Conservation (phyloP, 495 filamentous ascomycete species). For the Astrocystis sublimbata region DNA sequence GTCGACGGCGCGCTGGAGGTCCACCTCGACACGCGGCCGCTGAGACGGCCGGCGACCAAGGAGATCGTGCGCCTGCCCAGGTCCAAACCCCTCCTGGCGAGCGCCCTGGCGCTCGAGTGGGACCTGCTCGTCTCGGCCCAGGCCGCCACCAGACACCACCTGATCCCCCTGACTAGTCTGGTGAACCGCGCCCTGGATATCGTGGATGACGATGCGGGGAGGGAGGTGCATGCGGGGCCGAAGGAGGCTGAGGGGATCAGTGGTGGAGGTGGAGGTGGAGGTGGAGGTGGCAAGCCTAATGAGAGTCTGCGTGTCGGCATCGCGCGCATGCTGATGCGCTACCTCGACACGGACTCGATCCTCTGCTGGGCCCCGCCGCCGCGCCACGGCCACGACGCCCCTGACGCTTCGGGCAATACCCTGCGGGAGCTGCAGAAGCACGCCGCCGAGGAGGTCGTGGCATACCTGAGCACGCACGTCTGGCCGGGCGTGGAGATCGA, state of each 20-base stretch:
- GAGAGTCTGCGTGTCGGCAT: conserved; percentile 56
- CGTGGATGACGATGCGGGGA: conserved; percentile 55
- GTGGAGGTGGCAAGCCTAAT: conserved; percentile 23
- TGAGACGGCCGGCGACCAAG: conserved; percentile 70
- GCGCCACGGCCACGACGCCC: conserved; percentile 38
- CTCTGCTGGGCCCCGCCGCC: conserved; percentile 79
- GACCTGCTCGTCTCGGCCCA: conserved; percentile 75
- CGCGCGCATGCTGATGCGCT: conserved; percentile 69
- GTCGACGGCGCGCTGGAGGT: conserved; percentile 65
- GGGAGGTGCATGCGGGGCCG: neutral
- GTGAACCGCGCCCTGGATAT: conserved; percentile 80
- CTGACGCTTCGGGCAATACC: conserved; percentile 42
- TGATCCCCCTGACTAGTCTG: conserved; percentile 88
- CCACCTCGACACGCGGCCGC: conserved; percentile 75
- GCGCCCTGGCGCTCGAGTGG: conserved; percentile 89
- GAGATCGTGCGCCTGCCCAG: conserved; percentile 68
- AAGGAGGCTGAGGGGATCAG: neutral
- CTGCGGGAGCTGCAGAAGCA: conserved; percentile 73
- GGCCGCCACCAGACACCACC: conserved; percentile 75
- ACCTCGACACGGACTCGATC: conserved; percentile 90
- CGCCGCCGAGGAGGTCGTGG: conserved; percentile 65
- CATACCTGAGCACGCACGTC: conserved; percentile 67
- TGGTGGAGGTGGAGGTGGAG: conserved; percentile 54
- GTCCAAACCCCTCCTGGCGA: conserved; percentile 79
- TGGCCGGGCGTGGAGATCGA: conserved; percentile 82